phyloP scores from a whole-genome alignment of 257 asterid genomes.

The Nicotiana tabacum region DNA sequence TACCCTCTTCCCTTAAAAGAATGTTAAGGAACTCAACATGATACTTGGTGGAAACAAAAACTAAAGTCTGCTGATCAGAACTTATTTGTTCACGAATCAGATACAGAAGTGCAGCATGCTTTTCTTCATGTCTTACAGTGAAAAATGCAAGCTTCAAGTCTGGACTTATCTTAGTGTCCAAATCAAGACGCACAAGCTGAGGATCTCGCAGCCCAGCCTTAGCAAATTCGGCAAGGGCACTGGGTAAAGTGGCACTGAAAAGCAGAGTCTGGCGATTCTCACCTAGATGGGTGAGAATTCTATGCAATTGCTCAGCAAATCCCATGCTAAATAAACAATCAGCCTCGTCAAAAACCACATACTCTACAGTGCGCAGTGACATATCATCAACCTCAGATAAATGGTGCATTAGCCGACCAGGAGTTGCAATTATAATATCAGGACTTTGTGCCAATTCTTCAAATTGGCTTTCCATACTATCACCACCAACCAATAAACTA shows the following conservation, averaged over 20 bases:
- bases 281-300: constrained; percentile 55
- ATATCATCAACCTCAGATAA: constrained; percentile 87
- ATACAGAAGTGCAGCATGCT: constrained; percentile 68
- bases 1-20: constrained; percentile 70
- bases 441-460: constrained; percentile 95
- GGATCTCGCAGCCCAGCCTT: constrained; percentile 97
- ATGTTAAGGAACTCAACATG: constrained; percentile 77
- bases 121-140: constrained; percentile 86
- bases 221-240: constrained; percentile 96
- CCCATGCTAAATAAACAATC: constrained; percentile 97
- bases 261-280: constrained; percentile 93
- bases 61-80: constrained; percentile 63
- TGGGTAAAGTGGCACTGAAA: constrained; percentile 92
- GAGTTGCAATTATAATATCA: constrained; percentile 86
- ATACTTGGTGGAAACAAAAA: constrained; percentile 89
- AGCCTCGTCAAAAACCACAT: constrained; percentile 94
- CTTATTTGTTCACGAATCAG: constrained; percentile 75
- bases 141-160: constrained; percentile 74
- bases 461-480: constrained; percentile 95
- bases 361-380: constrained; percentile 86
- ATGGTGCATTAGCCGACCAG: constrained; percentile 95
- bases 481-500: constrained; percentile 94
- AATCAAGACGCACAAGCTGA: constrained; percentile 85
- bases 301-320: constrained; percentile 81
- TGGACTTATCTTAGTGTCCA: constrained; percentile 90